Percentiles rank a stretch among this genome's conserved stretches.
Conservation (phyloP, 768 basidiomycete genomes). For the Crepidotus variabilis region DNA sequence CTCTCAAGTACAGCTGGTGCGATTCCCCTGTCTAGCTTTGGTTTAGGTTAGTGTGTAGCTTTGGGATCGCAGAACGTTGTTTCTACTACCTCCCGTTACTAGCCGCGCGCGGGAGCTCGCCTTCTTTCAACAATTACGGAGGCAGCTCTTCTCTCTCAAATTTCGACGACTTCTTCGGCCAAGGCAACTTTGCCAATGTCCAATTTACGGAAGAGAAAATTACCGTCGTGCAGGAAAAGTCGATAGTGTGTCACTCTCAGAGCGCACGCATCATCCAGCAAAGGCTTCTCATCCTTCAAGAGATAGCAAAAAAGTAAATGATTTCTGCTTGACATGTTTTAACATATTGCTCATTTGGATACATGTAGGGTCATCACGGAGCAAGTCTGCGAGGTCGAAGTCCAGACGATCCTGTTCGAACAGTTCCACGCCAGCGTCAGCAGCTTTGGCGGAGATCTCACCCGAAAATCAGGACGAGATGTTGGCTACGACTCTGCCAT, state of each 20-base stretch:
- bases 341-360: neutral
- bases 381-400: conserved; percentile 47
- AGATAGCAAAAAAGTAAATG: conserved; percentile 41
- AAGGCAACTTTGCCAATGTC: conserved; percentile 38
- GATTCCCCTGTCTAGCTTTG: conserved; percentile 23
- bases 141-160: conserved; percentile 30
- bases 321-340: neutral
- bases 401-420: conserved; percentile 40
- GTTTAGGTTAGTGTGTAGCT: conserved; percentile 20
- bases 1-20: conserved; percentile 27
- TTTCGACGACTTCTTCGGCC: conserved; percentile 46
- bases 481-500: conserved; percentile 38
- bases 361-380: conserved; percentile 37
- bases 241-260: conserved; percentile 37
- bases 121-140: conserved; percentile 34
- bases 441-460: conserved; percentile 38
- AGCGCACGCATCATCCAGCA: conserved; percentile 41
- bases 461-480: conserved; percentile 32
- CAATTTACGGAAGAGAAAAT: conserved; percentile 25
- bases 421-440: conserved; percentile 38
- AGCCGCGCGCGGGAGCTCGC: conserved; percentile 16
- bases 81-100: neutral
- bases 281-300: conserved; percentile 38
- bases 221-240: conserved; percentile 30
- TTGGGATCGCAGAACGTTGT: neutral